Percentiles rank a stretch among this genome's conserved stretches.
These are phyloP conservation scores for Globisporangium cystogenes DNA, from an alignment of 352 stramenopile species.

Conservation along the genomic window DNA sequence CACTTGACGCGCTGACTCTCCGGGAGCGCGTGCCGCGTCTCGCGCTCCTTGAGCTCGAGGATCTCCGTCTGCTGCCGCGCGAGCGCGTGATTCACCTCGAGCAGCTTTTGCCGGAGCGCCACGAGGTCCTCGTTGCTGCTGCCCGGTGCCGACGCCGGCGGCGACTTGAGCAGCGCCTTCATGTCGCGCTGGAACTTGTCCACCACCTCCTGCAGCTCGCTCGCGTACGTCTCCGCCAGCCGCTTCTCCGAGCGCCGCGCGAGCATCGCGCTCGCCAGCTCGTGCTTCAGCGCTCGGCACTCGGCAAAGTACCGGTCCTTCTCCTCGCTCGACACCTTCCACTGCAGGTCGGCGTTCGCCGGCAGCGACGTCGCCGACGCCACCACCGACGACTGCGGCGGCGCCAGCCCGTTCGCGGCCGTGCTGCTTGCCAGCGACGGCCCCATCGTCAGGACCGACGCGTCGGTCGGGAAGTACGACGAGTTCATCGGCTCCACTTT, in stretches of 20 bases:
- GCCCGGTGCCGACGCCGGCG: slow-evolving; percentile 9
- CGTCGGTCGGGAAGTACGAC: slow-evolving; percentile 62
- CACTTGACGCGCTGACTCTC: slow-evolving; percentile 62
- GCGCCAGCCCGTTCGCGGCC: slow-evolving; percentile 10
- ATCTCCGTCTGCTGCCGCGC: slow-evolving; percentile 60
- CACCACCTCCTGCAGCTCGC: slow-evolving; percentile 46
- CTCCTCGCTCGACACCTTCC: slow-evolving; percentile 45
- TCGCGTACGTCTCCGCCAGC: slow-evolving; percentile 26
- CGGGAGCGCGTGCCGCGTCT: slow-evolving; percentile 50
- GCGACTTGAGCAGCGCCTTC: slow-evolving; percentile 27
- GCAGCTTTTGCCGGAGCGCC: slow-evolving; percentile 49
- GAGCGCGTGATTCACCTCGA: slow-evolving; percentile 61
- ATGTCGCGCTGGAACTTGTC: slow-evolving; percentile 57
- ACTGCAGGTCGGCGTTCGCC: slow-evolving; percentile 26
- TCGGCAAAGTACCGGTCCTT: slow-evolving; percentile 70
- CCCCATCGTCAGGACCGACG: slow-evolving; percentile 55
- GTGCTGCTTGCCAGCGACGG: slow-evolving; percentile 12
- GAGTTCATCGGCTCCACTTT: slow-evolving; percentile 64
- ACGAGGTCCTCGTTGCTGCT: slow-evolving; percentile 41
- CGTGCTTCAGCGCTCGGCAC: slow-evolving; percentile 53
- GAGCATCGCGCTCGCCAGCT: slow-evolving; percentile 43
- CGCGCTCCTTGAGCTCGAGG: slow-evolving; percentile 54
- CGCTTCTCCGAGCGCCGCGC: slow-evolving; percentile 41
- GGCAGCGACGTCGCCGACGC: slow-evolving; percentile 8
- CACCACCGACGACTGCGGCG: slow-evolving; percentile 1